Evolutionary conservation across 2,329 filamentous ascomycete genomes (phyloP).

Genomic region (Colletotrichum australisinense): DNA sequence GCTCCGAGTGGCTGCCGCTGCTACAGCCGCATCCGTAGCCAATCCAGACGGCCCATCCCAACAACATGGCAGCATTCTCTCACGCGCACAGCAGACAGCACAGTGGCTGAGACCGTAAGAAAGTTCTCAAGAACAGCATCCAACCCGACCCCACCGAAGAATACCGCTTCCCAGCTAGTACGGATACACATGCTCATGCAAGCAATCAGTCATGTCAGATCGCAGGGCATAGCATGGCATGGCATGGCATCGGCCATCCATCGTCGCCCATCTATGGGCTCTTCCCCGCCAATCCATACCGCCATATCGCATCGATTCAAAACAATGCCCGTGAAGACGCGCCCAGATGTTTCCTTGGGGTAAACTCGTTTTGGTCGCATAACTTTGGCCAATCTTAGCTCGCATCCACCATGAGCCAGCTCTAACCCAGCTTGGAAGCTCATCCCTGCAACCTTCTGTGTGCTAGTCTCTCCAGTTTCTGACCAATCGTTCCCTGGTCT

Average conservation of each 20-base stretch:
- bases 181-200: constrained; percentile 11
- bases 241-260: constrained; percentile 12
- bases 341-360: not conserved
- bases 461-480: not conserved
- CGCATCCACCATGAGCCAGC: not conserved
- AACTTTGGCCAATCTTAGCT: constrained; percentile 34
- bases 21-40: constrained; percentile 5
- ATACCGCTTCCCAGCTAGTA: constrained; percentile 4
- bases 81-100: not conserved
- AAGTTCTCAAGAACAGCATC: not conserved
- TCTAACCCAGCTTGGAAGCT: constrained; percentile 17
- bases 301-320: constrained; percentile 22
- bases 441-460: constrained; percentile 13
- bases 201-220: constrained; percentile 13
- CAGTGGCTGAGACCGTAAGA: not conserved
- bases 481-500: constrained; percentile 11
- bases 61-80: constrained; percentile 25
- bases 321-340: constrained; percentile 15
- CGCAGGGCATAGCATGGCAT: constrained; percentile 6
- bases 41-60: constrained; percentile 21
- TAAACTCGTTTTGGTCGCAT: constrained; percentile 18
- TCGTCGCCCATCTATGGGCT: constrained; percentile 5
- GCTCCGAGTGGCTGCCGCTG: not conserved
- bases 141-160: constrained; percentile 3
- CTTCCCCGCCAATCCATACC: constrained; percentile 31